Evolutionary conservation across 768 basidiomycete genomes (phyloP), one percentile per base, ranked within the genome.

Genomic region (Naganishia vishniacii): DNA sequence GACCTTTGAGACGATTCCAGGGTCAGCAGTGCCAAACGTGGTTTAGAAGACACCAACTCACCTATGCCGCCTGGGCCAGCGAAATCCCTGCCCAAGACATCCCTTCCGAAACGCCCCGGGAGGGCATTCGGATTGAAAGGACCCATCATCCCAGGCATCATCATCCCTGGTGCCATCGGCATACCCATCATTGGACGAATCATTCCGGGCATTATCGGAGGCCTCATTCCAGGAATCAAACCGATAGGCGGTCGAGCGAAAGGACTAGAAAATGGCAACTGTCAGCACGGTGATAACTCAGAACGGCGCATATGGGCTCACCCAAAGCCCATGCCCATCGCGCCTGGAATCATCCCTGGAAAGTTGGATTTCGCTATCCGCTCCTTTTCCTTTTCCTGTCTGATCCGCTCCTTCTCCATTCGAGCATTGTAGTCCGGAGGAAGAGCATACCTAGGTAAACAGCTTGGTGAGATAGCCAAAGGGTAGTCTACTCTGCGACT

Each of bases 51-150:
- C 37, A 7, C 23, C 15, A 31, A 63, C 62, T 11, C 20, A 63
- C 62, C 62, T 6, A 46, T 4, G 11, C 62, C 62, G 4, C 62
- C 62, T 9, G 62, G 62, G 48, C 62, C 62, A 9, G 62, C 48
- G 16, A 63, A 63, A 25, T 63, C 62, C 11, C 62, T 29, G 15
- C 62, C 62, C 42, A 63, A 29, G 8, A 63, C 29, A 46, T 63
- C 62, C 23, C 62, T 23, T 12, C 62, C 62, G 20, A 63, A 63
- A 32, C 62, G 42, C 12, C 62, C 62, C 31, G 62, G 62, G 23
- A 63, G 20, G 6, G 48, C 37, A 44, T 51, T 49, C 16, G 62
- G 62, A 31, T 63, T 63, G 23, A 62, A 48, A 11, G 12, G 23
- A 45, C 25, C 18, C 62, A 53, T 29, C 49, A 26, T 26, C n/a